Evolutionary conservation across 2,329 filamentous ascomycete genomes (phyloP).

Genomic region (Diaporthe vaccinii): DNA sequence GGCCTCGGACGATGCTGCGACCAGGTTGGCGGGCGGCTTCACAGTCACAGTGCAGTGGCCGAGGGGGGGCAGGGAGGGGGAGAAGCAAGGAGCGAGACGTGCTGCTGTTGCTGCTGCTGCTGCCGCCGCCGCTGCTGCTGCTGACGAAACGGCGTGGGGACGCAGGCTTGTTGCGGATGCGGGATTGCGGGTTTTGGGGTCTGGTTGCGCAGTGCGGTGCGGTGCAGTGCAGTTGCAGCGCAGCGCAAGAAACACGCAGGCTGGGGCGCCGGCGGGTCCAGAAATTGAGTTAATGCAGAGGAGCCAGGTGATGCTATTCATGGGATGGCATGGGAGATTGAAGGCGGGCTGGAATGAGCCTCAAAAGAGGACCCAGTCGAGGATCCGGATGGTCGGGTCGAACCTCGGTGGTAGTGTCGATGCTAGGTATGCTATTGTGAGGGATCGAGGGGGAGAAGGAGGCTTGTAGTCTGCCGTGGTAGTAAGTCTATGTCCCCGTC

Average conservation of each 20-base stretch:
- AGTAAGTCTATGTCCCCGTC: not conserved
- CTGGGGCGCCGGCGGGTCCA: constrained; percentile 25
- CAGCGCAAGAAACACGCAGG: constrained; percentile 29
- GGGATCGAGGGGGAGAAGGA: constrained; percentile 21
- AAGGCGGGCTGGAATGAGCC: constrained; percentile 22
- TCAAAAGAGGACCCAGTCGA: constrained; percentile 18
- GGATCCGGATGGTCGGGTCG: constrained; percentile 29
- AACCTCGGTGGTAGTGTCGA: constrained; percentile 26
- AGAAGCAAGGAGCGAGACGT: constrained; percentile 16
- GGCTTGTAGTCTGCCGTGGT: constrained; percentile 5
- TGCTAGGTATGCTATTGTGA: constrained; percentile 22
- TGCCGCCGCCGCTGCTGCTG: not conserved
- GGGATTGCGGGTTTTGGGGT: constrained; percentile 10
- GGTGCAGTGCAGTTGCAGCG: not conserved
- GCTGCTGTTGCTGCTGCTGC: not conserved
- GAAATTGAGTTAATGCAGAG: constrained; percentile 33
- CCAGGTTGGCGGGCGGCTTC: constrained; percentile 34
- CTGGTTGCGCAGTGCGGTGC: not conserved
- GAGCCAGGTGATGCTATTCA: constrained; percentile 22
- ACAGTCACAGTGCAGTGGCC: constrained; percentile 31
- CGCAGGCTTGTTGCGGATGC: constrained; percentile 1
- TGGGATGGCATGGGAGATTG: constrained; percentile 28
- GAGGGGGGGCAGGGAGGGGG: constrained; percentile 11
- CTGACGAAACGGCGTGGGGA: constrained; percentile 30
- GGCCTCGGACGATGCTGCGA: constrained; percentile 33